A percentile compares a stretch with the other conserved stretches of the same genome.
Conservation (phyloP, 2,329 filamentous ascomycete species). For the Sphaerulina musiva region DNA sequence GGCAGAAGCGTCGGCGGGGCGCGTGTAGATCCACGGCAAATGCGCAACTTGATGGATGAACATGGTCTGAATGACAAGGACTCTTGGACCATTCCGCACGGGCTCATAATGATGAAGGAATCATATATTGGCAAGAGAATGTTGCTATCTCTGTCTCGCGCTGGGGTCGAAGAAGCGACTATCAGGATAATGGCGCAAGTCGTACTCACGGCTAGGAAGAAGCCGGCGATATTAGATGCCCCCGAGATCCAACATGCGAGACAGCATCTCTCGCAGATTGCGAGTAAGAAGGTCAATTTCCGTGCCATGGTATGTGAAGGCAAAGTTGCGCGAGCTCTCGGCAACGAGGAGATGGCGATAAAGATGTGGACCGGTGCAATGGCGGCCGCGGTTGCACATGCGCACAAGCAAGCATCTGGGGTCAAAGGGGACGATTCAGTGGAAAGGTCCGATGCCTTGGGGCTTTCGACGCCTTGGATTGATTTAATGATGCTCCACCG, state of each 20-base stretch:
- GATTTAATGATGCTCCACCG: conserved; percentile 26
- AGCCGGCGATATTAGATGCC: conserved; percentile 15
- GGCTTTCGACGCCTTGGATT: conserved; percentile 31
- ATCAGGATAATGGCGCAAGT: conserved; percentile 24
- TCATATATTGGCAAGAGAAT: conserved; percentile 21
- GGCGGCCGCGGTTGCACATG: conserved; percentile 17
- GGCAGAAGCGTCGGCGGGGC: background rate
- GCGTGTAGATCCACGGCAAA: conserved; percentile 3
- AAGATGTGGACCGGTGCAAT: conserved; percentile 26
- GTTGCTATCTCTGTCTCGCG: conserved; percentile 21
- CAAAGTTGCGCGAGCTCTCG: conserved; percentile 23
- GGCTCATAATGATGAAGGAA: background rate
- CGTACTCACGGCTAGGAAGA: conserved; percentile 12
- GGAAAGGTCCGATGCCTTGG: conserved; percentile 8
- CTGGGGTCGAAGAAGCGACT: conserved; percentile 23
- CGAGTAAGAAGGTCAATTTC: conserved; percentile 18
- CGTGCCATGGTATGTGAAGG: conserved; percentile 30
- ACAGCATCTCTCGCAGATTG: conserved; percentile 23
- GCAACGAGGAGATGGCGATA: conserved; percentile 25
- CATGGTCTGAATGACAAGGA: conserved; percentile 3
- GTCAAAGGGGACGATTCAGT: background rate
- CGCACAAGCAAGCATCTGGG: conserved; percentile 8
- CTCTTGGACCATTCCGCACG: conserved; percentile 7
- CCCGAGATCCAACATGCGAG: conserved; percentile 16
- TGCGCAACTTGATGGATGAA: conserved; percentile 9